phyloP scores from a whole-genome alignment of 2,329 filamentous ascomycete genomes.

The Akanthomyces dipterigenus region DNA sequence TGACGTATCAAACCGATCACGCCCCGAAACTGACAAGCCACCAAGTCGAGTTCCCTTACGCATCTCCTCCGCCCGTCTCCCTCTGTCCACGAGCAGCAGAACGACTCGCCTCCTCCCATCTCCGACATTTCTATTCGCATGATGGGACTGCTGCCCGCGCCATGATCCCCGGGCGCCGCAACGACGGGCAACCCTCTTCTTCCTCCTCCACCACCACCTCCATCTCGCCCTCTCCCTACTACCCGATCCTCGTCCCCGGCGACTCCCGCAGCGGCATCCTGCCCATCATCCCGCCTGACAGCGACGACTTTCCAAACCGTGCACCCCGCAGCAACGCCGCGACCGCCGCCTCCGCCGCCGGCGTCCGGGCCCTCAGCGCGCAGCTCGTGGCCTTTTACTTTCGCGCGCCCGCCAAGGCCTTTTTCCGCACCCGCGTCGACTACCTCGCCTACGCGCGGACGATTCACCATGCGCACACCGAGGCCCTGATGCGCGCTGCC shows the following conservation, averaged over 20 bases:
- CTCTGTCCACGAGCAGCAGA: neutral
- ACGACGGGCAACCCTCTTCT: neutral
- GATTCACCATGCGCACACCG: slow-evolving; percentile 41
- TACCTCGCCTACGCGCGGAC: slow-evolving; percentile 58
- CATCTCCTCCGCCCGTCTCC: neutral
- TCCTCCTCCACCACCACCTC: slow-evolving; percentile 19
- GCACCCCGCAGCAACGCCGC: slow-evolving; percentile 48
- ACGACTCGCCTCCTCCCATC: neutral
- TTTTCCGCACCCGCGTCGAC: slow-evolving; percentile 85
- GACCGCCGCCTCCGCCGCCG: slow-evolving; percentile 74
- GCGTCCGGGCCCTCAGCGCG: slow-evolving; percentile 75
- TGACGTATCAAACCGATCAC: slow-evolving; percentile 3
- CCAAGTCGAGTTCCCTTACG: neutral
- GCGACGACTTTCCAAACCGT: slow-evolving; percentile 37
- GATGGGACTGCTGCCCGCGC: slow-evolving; percentile 12
- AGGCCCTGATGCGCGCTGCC: slow-evolving; percentile 29
- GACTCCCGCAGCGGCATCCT: slow-evolving; percentile 33
- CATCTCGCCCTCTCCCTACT: slow-evolving; percentile 15
- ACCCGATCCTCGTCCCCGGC: slow-evolving; percentile 17
- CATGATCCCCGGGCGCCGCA: slow-evolving; percentile 20
- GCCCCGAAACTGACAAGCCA: neutral
- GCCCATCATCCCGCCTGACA: slow-evolving; percentile 37
- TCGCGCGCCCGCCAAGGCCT: slow-evolving; percentile 82
- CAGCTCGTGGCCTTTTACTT: slow-evolving; percentile 89
- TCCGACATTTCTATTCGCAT: neutral